Evolutionary conservation across 2,329 filamentous ascomycete genomes (phyloP).

Genomic region (Aureobasidium sp.): DNA sequence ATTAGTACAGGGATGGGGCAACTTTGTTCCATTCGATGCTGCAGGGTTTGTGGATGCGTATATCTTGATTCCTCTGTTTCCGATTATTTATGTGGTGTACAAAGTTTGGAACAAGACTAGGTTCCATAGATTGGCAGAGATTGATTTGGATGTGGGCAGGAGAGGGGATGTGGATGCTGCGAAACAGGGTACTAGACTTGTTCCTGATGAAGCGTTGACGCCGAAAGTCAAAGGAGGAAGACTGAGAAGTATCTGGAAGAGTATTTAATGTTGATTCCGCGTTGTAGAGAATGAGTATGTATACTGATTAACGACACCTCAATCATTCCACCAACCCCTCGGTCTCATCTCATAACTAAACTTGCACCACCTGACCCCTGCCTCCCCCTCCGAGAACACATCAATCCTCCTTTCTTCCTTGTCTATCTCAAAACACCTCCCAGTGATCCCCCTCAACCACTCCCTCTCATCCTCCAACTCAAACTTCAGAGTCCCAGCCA

Average conservation of each 20-base stretch:
- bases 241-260: background rate
- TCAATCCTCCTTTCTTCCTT: background rate
- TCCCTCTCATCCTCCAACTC: background rate
- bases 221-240: background rate
- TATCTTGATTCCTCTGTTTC: constrained; percentile 44
- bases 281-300: no score
- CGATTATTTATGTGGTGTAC: constrained; percentile 37
- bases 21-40: constrained; percentile 42
- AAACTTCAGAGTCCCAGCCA: background rate
- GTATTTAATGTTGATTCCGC: background rate
- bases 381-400: background rate
- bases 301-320: no score
- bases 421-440: background rate
- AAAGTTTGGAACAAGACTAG: constrained; percentile 36
- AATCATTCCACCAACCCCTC: background rate
- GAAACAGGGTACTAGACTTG: background rate
- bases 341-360: background rate
- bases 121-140: constrained; percentile 27
- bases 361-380: background rate
- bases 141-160: constrained; percentile 35
- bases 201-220: constrained; percentile 2
- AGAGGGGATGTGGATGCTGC: constrained; percentile 28
- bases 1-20: constrained; percentile 46
- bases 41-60: constrained; percentile 48
- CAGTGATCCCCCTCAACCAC: background rate